Conservation (phyloP, 768 basidiomycete species). For the Phaffia australis region DNA sequence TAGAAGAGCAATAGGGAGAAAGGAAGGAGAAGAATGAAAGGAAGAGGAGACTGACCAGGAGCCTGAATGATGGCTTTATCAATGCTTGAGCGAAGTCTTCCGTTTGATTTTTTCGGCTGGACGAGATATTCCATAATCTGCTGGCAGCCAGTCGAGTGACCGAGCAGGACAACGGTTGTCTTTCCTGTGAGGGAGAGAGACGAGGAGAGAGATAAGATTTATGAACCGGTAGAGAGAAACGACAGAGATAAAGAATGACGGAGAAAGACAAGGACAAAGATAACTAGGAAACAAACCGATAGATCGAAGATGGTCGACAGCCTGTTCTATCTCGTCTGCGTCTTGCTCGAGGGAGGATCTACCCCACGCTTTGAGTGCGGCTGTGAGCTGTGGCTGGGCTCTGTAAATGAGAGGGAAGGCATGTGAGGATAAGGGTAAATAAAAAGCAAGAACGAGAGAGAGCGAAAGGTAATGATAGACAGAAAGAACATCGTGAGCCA, state of each 20-base stretch:
- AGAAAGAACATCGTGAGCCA: neutral
- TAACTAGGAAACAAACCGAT: too few relatives aligned
- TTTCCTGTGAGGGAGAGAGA: neutral
- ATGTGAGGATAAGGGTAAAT: neutral
- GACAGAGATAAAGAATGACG: too few relatives aligned
- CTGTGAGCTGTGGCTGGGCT: constrained; percentile 20
- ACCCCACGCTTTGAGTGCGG: constrained; percentile 18
- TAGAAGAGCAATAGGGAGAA: neutral
- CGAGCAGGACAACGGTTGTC: neutral
- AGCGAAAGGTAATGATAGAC: neutral
- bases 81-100: neutral
- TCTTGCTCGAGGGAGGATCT: constrained; percentile 8
- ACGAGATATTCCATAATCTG: constrained; percentile 23
- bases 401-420: neutral
- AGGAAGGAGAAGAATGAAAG: neutral
- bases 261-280: too few relatives aligned
- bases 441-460: neutral
- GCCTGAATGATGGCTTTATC: constrained; percentile 18
- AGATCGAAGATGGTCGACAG: neutral
- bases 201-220: neutral
- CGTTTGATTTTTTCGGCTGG: neutral
- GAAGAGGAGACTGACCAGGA: constrained; percentile 12
- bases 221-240: constrained; percentile 8
- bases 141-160: constrained; percentile 25
- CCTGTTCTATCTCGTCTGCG: constrained; percentile 4